Evolutionary conservation across 208 protist species (phyloP).

Genomic region (Endotrypanum monterogeii): DNA sequence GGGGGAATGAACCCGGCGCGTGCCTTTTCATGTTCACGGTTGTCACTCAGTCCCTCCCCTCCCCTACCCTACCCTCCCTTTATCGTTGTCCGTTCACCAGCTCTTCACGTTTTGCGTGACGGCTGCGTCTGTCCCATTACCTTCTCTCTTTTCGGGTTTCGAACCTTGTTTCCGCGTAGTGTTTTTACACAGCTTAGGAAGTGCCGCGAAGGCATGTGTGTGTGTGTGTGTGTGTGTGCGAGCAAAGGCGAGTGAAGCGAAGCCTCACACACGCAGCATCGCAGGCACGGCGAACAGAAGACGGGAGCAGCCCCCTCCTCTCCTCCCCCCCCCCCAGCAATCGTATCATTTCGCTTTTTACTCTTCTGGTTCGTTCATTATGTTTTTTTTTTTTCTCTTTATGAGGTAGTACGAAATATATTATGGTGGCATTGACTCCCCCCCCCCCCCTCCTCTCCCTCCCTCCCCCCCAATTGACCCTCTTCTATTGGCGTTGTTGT

Average conservation of each 20-base stretch:
- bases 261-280: background rate
- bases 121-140: background rate
- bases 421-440: too few species aligned
- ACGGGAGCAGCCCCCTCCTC: background rate
- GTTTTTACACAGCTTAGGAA: constrained; percentile 16
- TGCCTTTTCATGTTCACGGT: background rate
- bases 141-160: background rate
- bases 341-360: background rate
- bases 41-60: background rate
- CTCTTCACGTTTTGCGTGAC: background rate
- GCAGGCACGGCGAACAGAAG: constrained; percentile 5
- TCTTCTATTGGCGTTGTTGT: too few species aligned
- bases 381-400: constrained; percentile 1
- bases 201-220: constrained; percentile 1
- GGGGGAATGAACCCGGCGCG: background rate
- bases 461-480: too few species aligned
- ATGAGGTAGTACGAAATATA: background rate
- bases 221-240: background rate
- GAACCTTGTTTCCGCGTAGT: background rate
- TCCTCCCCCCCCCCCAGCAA: background rate
- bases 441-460: too few species aligned
- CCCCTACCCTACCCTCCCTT: too few species aligned
- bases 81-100: background rate
- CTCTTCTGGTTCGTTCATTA: background rate
- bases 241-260: background rate